These are phyloP conservation scores for Wickerhamiella dianesei DNA, from an alignment of 805 yeast genomes.

Conservation along the genomic window DNA sequence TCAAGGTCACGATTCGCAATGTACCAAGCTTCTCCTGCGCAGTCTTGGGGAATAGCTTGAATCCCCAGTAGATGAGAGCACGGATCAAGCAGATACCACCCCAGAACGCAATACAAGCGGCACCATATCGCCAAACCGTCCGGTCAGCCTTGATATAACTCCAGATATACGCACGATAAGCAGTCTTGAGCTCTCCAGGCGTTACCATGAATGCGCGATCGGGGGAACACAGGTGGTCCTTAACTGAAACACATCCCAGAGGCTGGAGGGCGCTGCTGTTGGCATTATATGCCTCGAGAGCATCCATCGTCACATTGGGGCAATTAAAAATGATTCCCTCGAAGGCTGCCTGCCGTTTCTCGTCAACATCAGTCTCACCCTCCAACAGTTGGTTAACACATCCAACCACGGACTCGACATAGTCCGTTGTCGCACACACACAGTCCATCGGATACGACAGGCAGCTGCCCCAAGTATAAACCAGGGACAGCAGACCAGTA, in stretches of 20 bases:
- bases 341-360: background rate
- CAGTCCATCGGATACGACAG: background rate
- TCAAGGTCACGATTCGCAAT: background rate
- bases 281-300: background rate
- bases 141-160: background rate
- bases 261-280: background rate
- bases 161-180: background rate
- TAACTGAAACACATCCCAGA: background rate
- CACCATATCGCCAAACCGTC: constrained; percentile 7
- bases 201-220: constrained; percentile 6
- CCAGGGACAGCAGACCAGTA: background rate
- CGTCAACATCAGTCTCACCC: background rate
- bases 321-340: background rate
- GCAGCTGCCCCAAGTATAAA: background rate
- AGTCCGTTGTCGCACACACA: background rate
- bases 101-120: constrained; percentile 13
- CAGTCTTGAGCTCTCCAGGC: constrained; percentile 4
- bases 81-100: constrained; percentile 9
- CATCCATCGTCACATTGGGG: background rate
- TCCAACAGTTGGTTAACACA: constrained; percentile 5
- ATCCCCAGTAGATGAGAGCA: background rate
- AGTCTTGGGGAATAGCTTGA: constrained; percentile 4
- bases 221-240: background rate
- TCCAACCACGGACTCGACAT: constrained; percentile 8
- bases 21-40: background rate